These are phyloP conservation scores for Capronia coronata DNA, from an alignment of 2,329 filamentous ascomycete genomes.

Conservation along the genomic window DNA sequence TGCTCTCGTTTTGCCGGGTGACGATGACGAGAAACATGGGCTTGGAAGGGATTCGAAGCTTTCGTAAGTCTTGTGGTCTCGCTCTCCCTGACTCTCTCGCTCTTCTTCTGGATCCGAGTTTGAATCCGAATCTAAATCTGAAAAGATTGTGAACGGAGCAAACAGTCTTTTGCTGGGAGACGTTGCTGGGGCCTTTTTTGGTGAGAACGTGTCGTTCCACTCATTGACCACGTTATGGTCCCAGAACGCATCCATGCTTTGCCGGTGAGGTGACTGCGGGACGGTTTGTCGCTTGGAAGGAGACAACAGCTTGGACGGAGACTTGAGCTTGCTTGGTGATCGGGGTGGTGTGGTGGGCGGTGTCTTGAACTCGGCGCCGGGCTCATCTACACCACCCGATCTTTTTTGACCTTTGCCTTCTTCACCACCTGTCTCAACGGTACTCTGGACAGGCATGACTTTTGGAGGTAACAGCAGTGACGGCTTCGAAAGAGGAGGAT, in stretches of 20 bases:
- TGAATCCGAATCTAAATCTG: constrained; percentile 32
- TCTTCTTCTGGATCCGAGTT: constrained; percentile 24
- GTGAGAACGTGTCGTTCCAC: constrained; percentile 51
- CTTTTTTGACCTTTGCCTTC: neutral
- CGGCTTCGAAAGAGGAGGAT: constrained; percentile 12
- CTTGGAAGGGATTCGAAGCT: constrained; percentile 29
- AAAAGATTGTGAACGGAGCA: constrained; percentile 32
- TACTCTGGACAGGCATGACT: neutral
- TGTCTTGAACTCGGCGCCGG: constrained; percentile 8
- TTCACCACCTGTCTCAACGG: neutral
- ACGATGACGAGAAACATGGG: constrained; percentile 22
- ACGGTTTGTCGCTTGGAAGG: constrained; percentile 44
- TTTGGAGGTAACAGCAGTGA: constrained; percentile 10
- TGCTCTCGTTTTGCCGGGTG: constrained; percentile 25
- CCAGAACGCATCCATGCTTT: constrained; percentile 51
- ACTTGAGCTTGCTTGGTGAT: constrained; percentile 25
- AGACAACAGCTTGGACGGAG: constrained; percentile 36
- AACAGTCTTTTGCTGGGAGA: constrained; percentile 24
- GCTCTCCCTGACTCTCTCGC: constrained; percentile 27
- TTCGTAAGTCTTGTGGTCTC: constrained; percentile 11
- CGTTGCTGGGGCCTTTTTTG: constrained; percentile 37
- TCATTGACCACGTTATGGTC: constrained; percentile 46
- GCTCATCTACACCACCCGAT: neutral
- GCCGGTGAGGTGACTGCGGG: constrained; percentile 46
- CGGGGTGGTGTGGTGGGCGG: constrained; percentile 33